Conservation (phyloP, 164 flowering plant species). For the Malania oleifera region DNA sequence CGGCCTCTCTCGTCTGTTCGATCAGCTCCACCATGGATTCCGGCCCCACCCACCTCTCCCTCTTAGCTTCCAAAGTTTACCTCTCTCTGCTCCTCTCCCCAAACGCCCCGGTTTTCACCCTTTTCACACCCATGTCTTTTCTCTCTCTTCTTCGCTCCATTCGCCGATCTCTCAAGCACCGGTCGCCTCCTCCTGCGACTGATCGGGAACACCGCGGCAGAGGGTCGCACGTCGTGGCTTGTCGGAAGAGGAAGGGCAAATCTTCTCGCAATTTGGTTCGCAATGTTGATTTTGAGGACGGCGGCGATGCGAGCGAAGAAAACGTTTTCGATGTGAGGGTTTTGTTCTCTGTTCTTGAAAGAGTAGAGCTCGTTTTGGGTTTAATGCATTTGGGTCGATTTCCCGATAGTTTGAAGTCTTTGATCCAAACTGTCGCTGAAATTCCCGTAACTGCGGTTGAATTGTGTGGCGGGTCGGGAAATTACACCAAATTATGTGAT, state of each 20-base stretch:
- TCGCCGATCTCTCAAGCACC: slow-evolving; percentile 47
- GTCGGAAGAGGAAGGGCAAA: slow-evolving; percentile 28
- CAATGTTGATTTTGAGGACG: slow-evolving; percentile 9
- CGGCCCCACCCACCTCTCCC: slow-evolving; percentile 23
- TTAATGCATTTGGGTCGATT: slow-evolving; percentile 69
- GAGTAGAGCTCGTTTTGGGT: slow-evolving; percentile 41
- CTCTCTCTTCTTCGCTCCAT: slow-evolving; percentile 64
- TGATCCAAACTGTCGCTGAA: slow-evolving; percentile 62
- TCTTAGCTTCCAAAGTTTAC: slow-evolving; percentile 60
- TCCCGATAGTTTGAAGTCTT: slow-evolving; percentile 73
- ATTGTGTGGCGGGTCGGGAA: slow-evolving; percentile 17
- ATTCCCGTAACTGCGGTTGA: slow-evolving; percentile 62
- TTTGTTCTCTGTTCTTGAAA: slow-evolving; percentile 47
- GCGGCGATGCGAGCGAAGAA: slow-evolving; percentile 16
- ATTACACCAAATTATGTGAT: slow-evolving; percentile 32
- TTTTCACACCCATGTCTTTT: slow-evolving; percentile 78
- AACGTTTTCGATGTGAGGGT: slow-evolving; percentile 31
- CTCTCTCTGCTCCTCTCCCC: slow-evolving; percentile 63
- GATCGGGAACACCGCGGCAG: background rate
- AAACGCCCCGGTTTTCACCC: slow-evolving; percentile 71
- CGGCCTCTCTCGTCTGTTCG: slow-evolving; percentile 32
- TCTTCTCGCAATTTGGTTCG: slow-evolving; percentile 2
- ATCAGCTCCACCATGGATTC: slow-evolving; percentile 67
- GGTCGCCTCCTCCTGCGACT: slow-evolving; percentile 5
- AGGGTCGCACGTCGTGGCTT: background rate